Percentiles rank a stretch among this genome's conserved stretches.
phyloP scores from a whole-genome alignment of 225 moss, liverwort and hornwort species.

The Lunularia cruciata region DNA sequence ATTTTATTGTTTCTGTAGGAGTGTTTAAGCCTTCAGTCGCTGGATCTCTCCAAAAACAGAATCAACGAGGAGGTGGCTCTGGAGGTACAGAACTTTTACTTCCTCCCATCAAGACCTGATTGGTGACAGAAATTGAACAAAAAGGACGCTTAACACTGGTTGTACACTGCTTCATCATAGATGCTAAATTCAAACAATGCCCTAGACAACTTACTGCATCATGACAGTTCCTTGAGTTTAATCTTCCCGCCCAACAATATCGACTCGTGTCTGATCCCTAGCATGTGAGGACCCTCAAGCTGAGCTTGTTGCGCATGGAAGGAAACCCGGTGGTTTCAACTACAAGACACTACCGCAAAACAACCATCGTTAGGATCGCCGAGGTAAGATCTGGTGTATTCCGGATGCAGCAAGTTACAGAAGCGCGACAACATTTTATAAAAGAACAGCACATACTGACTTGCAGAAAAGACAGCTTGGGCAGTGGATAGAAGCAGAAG shows the following conservation, averaged over 20 bases:
- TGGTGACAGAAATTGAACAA: no score
- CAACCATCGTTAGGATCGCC: slow-evolving; percentile 58
- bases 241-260: neutral
- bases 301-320: slow-evolving; percentile 54
- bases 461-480: no score
- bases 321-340: slow-evolving; percentile 58
- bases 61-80: slow-evolving; percentile 56
- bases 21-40: slow-evolving; percentile 58
- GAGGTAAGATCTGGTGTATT: slow-evolving; percentile 38
- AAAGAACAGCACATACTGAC: no score
- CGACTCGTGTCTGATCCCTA: neutral
- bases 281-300: slow-evolving; percentile 56
- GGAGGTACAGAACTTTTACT: slow-evolving; percentile 9
- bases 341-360: slow-evolving; percentile 63
- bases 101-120: neutral
- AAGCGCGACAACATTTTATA: no score
- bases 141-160: neutral
- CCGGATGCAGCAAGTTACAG: no score
- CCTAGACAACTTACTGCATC: neutral
- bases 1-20: slow-evolving; percentile 25
- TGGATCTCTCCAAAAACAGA: slow-evolving; percentile 74
- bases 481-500: no score
- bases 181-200: neutral
- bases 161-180: neutral
- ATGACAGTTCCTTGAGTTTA: neutral